Evolutionary conservation across 208 protist genomes (phyloP), one percentile per base, ranked within the genome.

Genomic region (Herpetomonas tarakana): DNA sequence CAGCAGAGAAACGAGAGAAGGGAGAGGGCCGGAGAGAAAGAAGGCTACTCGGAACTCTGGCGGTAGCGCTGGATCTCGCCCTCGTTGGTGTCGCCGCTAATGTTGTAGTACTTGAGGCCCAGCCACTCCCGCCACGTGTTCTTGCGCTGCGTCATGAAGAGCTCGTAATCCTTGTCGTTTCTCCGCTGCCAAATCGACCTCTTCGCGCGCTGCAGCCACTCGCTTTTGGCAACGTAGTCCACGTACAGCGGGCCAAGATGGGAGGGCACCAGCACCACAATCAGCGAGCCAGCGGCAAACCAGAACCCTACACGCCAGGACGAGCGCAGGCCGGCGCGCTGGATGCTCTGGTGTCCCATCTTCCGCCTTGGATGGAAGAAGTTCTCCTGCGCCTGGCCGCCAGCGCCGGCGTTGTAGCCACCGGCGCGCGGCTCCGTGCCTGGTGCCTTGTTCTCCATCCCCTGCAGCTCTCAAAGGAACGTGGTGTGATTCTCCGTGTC

Each of bases 111-210:
- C 64, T 94, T 94, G 39, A 94, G 47, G n/a, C 88, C 88, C 0
- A 94, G 74, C 65, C 80, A 91, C 71, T 94, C 76, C 28, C 21
- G 44, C 85, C 88, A 94, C 39, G 77, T 74, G 68, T 94, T 94
- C 70, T 90, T 83, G 35, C 88, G 88, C 73, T 94, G 88, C 52
- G 88, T 91, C 82, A 92, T 87, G 75, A 90, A 94, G 29, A 91
- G 58, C 7, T 91, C 80, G 44, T 74, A 88, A 55, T 92, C 76
- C 69, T 90, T 89, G 55, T 94, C 84, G 56, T 94, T 94, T 4
- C 88, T 73, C 1, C 88, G 61, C 58, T 81, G 77, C 85, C 88
- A 94, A 47, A 94, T 91, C 2, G 78, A 83, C 71, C 83, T 86
- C 19, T 71, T 71, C 16, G 76, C 88, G 2, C 82, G 65, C 71